Conservation (phyloP, 2,329 filamentous ascomycete genomes). For the Xylariaceae sp. region DNA sequence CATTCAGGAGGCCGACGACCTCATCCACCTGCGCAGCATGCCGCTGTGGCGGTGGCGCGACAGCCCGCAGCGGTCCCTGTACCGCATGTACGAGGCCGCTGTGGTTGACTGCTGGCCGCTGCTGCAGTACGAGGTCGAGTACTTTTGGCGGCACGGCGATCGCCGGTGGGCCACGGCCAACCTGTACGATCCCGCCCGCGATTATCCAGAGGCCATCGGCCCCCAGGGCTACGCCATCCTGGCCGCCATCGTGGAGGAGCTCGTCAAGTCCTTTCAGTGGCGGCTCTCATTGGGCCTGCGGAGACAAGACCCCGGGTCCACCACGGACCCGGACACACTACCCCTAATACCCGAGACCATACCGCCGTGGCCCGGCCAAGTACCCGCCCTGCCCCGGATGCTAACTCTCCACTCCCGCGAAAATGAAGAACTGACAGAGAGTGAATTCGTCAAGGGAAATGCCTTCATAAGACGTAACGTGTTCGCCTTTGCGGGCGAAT, state of each 20-base stretch:
- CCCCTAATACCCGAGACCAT: no score
- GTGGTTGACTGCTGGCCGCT: neutral
- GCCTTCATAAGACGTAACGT: no score
- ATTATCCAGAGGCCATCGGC: constrained; percentile 1
- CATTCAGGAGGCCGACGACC: no score
- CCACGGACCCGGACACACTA: no score
- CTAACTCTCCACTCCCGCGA: no score
- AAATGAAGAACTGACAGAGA: no score
- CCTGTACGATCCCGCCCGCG: constrained; percentile 1
- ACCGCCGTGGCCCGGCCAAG: no score
- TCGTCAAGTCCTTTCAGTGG: constrained; percentile 5
- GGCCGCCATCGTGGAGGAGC: constrained; percentile 2
- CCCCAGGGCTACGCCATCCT: constrained; percentile 3
- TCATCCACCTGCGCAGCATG: neutral
- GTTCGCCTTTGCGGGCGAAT: no score
- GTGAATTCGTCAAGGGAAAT: no score
- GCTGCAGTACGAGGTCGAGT: constrained; percentile 2
- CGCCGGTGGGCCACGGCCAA: constrained; percentile 1
- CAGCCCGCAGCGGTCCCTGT: constrained; percentile 5
- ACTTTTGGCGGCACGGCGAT: constrained; percentile 4
- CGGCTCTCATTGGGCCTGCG: constrained; percentile 2
- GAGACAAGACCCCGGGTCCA: no score
- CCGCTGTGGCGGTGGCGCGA: constrained; percentile 5
- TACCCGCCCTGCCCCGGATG: no score
- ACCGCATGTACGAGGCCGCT: constrained; percentile 3